Conservation (phyloP, 2,329 filamentous ascomycete genomes). For the Colletotrichum filicis region DNA sequence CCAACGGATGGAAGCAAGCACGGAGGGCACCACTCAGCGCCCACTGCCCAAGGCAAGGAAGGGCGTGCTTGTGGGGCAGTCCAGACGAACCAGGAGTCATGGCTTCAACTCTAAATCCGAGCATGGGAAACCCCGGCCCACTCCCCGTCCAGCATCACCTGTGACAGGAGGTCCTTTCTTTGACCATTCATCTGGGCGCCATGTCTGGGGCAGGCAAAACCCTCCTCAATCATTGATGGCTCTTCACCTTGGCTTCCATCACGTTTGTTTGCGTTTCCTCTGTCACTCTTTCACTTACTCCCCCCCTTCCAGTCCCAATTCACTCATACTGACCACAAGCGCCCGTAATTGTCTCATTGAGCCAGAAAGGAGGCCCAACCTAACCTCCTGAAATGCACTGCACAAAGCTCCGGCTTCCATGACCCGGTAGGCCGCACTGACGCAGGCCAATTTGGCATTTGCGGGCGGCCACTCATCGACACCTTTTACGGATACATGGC, state of each 20-base stretch:
- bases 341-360: neutral
- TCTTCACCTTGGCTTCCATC: neutral
- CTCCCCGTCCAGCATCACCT: neutral
- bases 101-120: conserved; percentile 25
- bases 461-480: neutral
- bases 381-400: neutral
- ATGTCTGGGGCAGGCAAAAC: neutral
- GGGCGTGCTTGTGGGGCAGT: conserved; percentile 9
- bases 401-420: neutral
- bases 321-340: neutral
- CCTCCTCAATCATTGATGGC: neutral
- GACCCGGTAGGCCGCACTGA: neutral
- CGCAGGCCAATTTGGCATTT: neutral
- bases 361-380: neutral
- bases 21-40: neutral
- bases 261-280: neutral
- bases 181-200: neutral
- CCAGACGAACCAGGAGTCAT: conserved; percentile 10
- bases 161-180: neutral
- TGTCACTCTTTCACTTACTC: neutral
- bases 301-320: neutral
- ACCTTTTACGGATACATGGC: neutral
- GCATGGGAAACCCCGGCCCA: conserved; percentile 8
- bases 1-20: neutral
- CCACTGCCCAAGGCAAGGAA: neutral